Percentiles rank a stretch among this genome's conserved stretches.
phyloP scores from a whole-genome alignment of 169 alveolate genomes.

The Plasmodium billcollinsi region DNA sequence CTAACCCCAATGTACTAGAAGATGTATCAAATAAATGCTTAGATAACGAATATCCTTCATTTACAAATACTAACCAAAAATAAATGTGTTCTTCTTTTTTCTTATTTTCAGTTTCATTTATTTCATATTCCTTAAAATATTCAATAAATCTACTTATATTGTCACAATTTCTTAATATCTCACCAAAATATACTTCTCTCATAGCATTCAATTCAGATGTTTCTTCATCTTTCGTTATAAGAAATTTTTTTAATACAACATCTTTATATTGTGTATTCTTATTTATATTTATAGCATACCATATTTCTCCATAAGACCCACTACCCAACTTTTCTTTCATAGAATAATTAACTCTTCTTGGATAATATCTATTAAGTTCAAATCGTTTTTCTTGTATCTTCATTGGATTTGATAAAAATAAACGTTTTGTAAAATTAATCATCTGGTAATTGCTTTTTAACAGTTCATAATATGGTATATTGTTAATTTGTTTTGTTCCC shows the following conservation, averaged over 20 bases:
- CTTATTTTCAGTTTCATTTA: background rate
- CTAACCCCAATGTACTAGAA: constrained; percentile 24
- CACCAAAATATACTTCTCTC: constrained; percentile 74
- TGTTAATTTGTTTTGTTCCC: background rate
- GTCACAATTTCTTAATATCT: constrained; percentile 35
- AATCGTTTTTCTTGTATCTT: constrained; percentile 3
- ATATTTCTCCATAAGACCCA: constrained; percentile 68
- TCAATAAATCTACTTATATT: constrained; percentile 73
- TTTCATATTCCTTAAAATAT: constrained; percentile 70
- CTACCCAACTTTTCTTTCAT: constrained; percentile 36
- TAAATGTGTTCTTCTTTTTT: constrained; percentile 16
- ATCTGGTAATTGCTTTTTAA: constrained; percentile 30
- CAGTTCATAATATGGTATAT: background rate
- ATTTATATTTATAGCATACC: constrained; percentile 64
- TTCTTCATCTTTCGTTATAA: constrained; percentile 42
- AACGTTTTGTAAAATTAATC: constrained; percentile 42
- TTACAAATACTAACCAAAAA: constrained; percentile 70
- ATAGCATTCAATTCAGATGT: constrained; percentile 49
- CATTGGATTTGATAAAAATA: constrained; percentile 11
- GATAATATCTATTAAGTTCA: constrained; percentile 9
- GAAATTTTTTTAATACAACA: constrained; percentile 53
- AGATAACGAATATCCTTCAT: constrained; percentile 66
- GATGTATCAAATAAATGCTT: constrained; percentile 40
- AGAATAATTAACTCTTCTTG: constrained; percentile 36
- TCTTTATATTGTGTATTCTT: constrained; percentile 17